phyloP scores from a whole-genome alignment of 352 stramenopile species.

The Phytophthora vignae region DNA sequence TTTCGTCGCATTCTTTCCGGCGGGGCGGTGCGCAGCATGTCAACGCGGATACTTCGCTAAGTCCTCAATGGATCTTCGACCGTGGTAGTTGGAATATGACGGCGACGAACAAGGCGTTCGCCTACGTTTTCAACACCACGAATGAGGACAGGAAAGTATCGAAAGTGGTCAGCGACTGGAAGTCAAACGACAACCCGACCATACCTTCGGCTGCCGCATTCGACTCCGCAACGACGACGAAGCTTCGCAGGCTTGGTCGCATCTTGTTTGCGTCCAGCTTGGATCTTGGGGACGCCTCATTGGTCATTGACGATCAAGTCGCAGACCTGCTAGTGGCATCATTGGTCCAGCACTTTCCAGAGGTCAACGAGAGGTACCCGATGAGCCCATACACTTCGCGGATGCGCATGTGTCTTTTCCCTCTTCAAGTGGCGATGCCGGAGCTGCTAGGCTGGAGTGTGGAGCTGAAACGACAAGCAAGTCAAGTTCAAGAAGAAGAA shows the following conservation, averaged over 20 bases:
- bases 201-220: not conserved
- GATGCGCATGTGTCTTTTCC: not conserved
- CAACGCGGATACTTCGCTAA: slow-evolving; percentile 4
- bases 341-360: not conserved
- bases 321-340: not conserved
- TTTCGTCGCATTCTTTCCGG: slow-evolving; percentile 37
- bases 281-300: not conserved
- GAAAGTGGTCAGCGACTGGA: not conserved
- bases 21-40: slow-evolving; percentile 26
- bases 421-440: not conserved
- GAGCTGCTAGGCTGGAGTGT: not conserved
- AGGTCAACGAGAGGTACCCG: not conserved
- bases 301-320: not conserved
- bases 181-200: not conserved
- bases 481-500: not conserved
- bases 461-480: not conserved
- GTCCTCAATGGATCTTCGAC: slow-evolving; percentile 22
- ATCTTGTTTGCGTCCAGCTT: not conserved
- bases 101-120: slow-evolving; percentile 29
- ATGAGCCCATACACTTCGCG: not conserved
- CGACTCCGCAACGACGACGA: not conserved
- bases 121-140: slow-evolving; percentile 4
- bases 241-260: not conserved
- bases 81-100: slow-evolving; percentile 25
- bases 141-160: not conserved